Conservation (phyloP, 1,284 basidiomycete species). For the Coniferiporia weirii region DNA sequence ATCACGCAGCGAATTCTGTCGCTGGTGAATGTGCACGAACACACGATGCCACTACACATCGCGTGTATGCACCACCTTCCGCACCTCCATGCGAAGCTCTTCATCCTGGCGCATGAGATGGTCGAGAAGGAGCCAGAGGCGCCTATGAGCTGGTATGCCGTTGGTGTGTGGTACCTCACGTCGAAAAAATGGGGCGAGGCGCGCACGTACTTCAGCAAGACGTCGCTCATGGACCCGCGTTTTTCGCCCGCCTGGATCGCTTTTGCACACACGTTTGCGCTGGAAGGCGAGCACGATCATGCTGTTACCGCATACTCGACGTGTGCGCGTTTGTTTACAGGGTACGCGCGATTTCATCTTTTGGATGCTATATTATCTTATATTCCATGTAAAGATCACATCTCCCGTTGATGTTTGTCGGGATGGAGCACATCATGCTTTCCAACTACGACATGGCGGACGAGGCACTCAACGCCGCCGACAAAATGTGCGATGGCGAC, state of each 20-base stretch:
- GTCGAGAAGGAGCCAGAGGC: conserved; percentile 92
- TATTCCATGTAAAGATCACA: conserved; percentile 61
- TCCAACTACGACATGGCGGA: conserved; percentile 81
- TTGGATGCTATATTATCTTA: neutral
- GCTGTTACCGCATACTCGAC: conserved; percentile 98
- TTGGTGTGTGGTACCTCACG: conserved; percentile 94
- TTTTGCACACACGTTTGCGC: conserved; percentile 94
- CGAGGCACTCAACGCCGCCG: conserved; percentile 81
- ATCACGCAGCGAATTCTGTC: conserved; percentile 83
- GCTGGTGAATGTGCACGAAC: conserved; percentile 75
- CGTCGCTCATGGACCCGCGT: conserved; percentile 92
- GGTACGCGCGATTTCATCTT: conserved; percentile 44
- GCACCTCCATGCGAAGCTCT: conserved; percentile 87
- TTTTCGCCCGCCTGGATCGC: conserved; percentile 97
- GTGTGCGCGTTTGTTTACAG: conserved; percentile 89
- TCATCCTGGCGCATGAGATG: conserved; percentile 93
- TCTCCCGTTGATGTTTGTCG: conserved; percentile 91
- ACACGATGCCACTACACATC: conserved; percentile 88
- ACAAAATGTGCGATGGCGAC: conserved; percentile 78
- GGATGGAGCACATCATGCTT: conserved; percentile 95
- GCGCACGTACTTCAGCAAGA: conserved; percentile 92
- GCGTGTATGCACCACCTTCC: conserved; percentile 96
- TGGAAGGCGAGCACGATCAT: conserved; percentile 97
- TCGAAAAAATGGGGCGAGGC: conserved; percentile 85
- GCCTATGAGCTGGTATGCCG: conserved; percentile 95